Conservation (phyloP, 2,329 filamentous ascomycete species). For the Orbilia ellipsospora region DNA sequence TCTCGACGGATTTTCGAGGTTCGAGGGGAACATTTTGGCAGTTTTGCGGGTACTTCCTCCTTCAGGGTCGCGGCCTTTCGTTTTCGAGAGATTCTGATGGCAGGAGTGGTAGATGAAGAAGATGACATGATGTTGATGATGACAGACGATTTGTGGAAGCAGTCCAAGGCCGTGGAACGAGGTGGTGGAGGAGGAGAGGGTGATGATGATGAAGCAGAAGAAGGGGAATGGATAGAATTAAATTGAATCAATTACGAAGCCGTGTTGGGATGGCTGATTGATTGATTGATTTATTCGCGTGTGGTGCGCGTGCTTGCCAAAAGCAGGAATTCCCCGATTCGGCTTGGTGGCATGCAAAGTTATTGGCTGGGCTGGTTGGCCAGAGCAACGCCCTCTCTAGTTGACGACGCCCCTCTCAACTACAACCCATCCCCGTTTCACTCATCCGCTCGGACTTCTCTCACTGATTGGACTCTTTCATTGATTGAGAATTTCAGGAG, state of each 20-base stretch:
- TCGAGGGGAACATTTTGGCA: slow-evolving; percentile 48
- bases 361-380: slow-evolving; percentile 12
- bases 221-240: neutral
- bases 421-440: too few relatives aligned
- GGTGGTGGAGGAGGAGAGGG: neutral
- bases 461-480: neutral
- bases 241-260: slow-evolving; percentile 40
- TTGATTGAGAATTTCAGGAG: too few relatives aligned
- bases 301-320: slow-evolving; percentile 46
- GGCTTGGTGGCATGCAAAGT: neutral
- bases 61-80: slow-evolving; percentile 43
- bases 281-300: slow-evolving; percentile 19
- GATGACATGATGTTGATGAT: slow-evolving; percentile 5
- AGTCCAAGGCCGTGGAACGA: neutral
- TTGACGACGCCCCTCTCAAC: neutral
- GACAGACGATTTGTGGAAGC: neutral
- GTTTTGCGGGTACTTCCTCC: slow-evolving; percentile 46
- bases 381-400: slow-evolving; percentile 29
- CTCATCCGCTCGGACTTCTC: too few relatives aligned
- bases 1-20: slow-evolving; percentile 52
- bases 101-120: neutral
- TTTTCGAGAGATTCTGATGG: slow-evolving; percentile 28
- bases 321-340: slow-evolving; percentile 39
- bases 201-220: neutral
- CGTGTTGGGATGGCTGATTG: slow-evolving; percentile 54